Evolutionary conservation across 345 rosid species (phyloP).

Genomic region (Gossypium anomalum): DNA sequence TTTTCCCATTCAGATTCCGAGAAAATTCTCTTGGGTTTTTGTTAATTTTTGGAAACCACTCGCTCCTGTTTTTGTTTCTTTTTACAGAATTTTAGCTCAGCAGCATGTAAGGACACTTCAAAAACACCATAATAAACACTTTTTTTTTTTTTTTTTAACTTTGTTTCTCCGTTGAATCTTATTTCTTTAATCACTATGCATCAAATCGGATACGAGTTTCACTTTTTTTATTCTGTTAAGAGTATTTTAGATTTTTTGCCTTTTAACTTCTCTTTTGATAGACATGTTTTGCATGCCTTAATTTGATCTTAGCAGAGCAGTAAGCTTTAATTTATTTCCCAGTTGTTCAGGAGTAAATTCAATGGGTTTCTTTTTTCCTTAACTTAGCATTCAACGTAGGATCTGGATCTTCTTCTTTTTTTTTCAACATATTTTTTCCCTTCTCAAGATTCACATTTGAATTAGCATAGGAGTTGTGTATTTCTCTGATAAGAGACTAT

Average conservation of each 20-base stretch:
- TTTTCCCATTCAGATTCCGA: conserved; percentile 9
- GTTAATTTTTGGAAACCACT: not conserved
- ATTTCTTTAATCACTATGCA: too few species aligned
- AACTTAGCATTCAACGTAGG: not conserved
- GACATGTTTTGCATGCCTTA: too few species aligned
- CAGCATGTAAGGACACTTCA: not conserved
- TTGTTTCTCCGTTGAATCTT: too few species aligned
- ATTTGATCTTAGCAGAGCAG: conserved; percentile 1
- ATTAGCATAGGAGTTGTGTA: not conserved
- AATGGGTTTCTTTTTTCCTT: not conserved
- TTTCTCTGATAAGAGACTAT: not conserved
- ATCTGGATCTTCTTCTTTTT: not conserved
- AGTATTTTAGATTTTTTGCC: not conserved
- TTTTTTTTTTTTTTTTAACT: too few species aligned
- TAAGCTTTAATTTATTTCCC: not conserved
- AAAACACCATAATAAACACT: too few species aligned
- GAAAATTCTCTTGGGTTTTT: not conserved
- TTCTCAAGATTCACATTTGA: not conserved
- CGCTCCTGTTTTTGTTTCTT: too few species aligned
- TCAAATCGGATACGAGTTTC: not conserved
- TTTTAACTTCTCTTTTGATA: too few species aligned
- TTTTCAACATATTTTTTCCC: not conserved
- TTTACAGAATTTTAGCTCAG: not conserved
- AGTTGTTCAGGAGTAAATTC: not conserved
- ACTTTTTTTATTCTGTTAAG: not conserved